Percentiles rank a stretch among this genome's conserved stretches.
phyloP scores from a whole-genome alignment of 768 basidiomycete genomes.

The Mycena polygramma region DNA sequence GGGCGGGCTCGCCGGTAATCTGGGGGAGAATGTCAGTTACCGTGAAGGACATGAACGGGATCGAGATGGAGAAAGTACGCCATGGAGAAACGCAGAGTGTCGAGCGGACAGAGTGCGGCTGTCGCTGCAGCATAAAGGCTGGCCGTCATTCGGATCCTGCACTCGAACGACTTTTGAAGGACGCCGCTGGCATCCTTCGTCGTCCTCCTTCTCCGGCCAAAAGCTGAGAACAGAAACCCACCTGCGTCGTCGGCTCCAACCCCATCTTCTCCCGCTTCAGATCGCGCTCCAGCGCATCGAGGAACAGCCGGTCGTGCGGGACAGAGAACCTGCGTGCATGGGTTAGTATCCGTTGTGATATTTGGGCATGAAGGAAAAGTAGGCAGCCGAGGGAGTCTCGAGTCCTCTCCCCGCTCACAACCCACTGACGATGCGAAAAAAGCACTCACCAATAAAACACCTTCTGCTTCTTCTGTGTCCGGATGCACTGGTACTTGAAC shows the following conservation, averaged over 20 bases:
- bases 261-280: conserved; percentile 96
- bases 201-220: no score
- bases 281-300: conserved; percentile 96
- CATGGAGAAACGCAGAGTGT: no score
- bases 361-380: conserved; percentile 12
- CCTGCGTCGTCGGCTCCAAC: conserved; percentile 83
- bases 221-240: background rate
- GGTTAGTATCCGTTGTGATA: background rate
- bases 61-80: background rate
- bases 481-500: conserved; percentile 97
- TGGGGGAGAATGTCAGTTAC: background rate
- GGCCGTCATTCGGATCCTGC: no score
- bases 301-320: conserved; percentile 95
- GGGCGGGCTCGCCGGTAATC: conserved; percentile 82
- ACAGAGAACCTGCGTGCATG: conserved; percentile 85
- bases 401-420: no score
- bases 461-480: conserved; percentile 99
- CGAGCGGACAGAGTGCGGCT: no score
- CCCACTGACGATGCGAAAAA: no score
- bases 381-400: conserved; percentile 17
- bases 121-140: no score
- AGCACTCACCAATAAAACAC: conserved; percentile 93
- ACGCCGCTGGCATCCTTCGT: no score
- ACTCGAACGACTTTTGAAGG: no score
- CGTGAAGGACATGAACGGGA: background rate